A percentile compares a stretch with the other conserved stretches of the same genome.
phyloP scores from a whole-genome alignment of 768 basidiomycete species.

The Mycena vitilis region DNA sequence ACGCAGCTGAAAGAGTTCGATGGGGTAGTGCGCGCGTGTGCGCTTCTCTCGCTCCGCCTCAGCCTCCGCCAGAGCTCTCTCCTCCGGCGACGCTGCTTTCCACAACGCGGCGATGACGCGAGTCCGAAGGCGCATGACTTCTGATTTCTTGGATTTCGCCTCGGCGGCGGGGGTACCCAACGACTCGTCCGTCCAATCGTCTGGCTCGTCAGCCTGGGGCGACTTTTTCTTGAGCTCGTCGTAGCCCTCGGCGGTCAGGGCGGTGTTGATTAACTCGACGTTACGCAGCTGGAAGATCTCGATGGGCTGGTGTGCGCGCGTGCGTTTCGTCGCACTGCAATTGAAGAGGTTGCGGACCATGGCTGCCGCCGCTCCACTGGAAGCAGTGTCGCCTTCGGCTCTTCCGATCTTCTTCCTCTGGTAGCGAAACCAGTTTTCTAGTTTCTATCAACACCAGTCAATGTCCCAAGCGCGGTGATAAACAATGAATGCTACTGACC shows the following conservation, averaged over 20 bases:
- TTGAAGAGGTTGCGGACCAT: not conserved
- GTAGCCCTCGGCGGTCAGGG: not conserved
- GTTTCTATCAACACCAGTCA: not conserved
- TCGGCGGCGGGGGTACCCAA: not conserved
- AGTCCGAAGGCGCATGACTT: not conserved
- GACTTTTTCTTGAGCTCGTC: not conserved
- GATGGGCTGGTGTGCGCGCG: conserved; percentile 12
- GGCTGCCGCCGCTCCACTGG: not conserved
- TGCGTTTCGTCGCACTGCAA: not conserved
- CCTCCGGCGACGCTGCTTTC: conserved; percentile 5
- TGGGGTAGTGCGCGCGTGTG: conserved; percentile 1
- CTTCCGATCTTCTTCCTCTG: not conserved
- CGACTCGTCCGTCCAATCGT: not conserved
- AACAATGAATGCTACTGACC: not conserved
- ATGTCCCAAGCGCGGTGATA: too few species aligned
- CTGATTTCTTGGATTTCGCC: not conserved
- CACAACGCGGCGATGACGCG: not conserved
- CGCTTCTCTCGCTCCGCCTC: conserved; percentile 9
- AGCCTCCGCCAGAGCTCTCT: not conserved
- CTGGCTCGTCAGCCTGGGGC: not conserved
- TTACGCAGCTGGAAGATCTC: conserved; percentile 19
- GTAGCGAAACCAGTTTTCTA: not conserved
- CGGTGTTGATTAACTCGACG: not conserved
- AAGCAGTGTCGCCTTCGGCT: not conserved
- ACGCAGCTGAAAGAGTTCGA: conserved; percentile 17